Conservation (phyloP, 129 eudicot genomes). For the Pittosporum tobira region DNA sequence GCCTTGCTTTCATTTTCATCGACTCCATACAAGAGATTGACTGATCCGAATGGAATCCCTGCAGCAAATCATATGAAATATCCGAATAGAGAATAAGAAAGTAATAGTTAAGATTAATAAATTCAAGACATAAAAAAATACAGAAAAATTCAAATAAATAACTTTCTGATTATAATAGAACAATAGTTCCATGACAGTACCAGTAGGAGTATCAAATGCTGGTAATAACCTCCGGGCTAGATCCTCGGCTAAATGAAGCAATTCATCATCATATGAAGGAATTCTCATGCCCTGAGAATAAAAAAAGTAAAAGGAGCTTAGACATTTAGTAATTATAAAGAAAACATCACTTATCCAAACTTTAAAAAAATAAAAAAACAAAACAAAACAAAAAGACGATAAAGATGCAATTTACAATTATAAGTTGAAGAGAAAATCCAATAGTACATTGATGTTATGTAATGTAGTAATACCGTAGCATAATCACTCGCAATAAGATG, state of each 20-base stretch:
- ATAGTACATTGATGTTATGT: not conserved
- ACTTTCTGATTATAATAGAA: not conserved
- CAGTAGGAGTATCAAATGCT: slow-evolving; percentile 98
- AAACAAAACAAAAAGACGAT: not conserved
- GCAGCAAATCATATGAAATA: no score
- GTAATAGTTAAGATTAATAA: not conserved
- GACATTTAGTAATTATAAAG: no score
- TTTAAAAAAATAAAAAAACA: no score
- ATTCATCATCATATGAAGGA: slow-evolving; percentile 76
- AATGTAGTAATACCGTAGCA: slow-evolving; percentile 52
- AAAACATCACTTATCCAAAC: not conserved
- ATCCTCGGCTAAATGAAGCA: slow-evolving; percentile 90
- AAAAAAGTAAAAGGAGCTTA: slow-evolving; percentile 2
- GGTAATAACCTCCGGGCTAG: slow-evolving; percentile 88
- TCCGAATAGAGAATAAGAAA: not conserved
- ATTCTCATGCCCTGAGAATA: slow-evolving; percentile 80
- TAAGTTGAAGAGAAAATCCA: not conserved
- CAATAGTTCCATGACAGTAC: slow-evolving; percentile 16
- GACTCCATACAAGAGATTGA: slow-evolving; percentile 81
- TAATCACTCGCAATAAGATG: slow-evolving; percentile 98
- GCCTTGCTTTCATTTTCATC: slow-evolving; percentile 98
- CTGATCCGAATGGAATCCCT: slow-evolving; percentile 99
- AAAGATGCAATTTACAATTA: not conserved
- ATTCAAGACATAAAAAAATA: not conserved
- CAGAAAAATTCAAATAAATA: not conserved